A percentile compares a stretch with the other conserved stretches of the same genome.
phyloP scores from a whole-genome alignment of 768 basidiomycete species.

The Lentinula raphanica region DNA sequence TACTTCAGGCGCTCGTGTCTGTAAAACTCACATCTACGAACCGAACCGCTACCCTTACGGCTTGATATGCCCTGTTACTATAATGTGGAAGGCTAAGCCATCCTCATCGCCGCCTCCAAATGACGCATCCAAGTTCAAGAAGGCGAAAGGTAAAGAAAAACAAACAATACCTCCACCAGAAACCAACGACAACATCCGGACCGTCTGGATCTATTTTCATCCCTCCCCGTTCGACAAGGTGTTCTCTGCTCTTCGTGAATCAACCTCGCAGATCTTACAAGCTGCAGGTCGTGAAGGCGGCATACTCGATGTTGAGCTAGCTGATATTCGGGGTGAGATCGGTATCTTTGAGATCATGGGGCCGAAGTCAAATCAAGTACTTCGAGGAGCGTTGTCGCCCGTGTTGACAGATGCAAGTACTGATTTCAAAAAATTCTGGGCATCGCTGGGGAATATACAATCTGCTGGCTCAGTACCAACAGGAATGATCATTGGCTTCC shows the following conservation, averaged over 20 bases:
- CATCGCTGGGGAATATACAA: conserved; percentile 51
- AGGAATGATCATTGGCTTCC: conserved; percentile 74
- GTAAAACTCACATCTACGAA: conserved; percentile 65
- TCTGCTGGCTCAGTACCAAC: conserved; percentile 63
- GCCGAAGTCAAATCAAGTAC: conserved; percentile 71
- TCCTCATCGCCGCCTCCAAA: background rate
- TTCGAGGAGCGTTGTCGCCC: conserved; percentile 58
- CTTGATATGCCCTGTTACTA: conserved; percentile 62
- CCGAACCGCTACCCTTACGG: conserved; percentile 59
- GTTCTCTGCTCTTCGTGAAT: conserved; percentile 43
- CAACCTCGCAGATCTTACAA: conserved; percentile 47
- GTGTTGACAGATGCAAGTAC: conserved; percentile 40
- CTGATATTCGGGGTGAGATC: conserved; percentile 64
- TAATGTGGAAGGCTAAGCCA: conserved; percentile 56
- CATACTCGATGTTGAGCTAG: conserved; percentile 51
- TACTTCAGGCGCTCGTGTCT: conserved; percentile 57
- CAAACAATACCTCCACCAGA: background rate
- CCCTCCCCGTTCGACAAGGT: conserved; percentile 63
- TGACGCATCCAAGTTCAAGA: conserved; percentile 13
- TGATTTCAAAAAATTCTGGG: conserved; percentile 73
- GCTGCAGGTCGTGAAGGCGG: conserved; percentile 18
- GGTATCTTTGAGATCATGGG: conserved; percentile 90
- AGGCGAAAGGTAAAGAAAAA: conserved; percentile 29
- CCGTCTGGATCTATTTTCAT: conserved; percentile 76
- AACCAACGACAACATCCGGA: conserved; percentile 20